These are phyloP conservation scores for Hypoxylon sp. DNA, from an alignment of 2,329 filamentous ascomycete genomes.

Conservation along the genomic window DNA sequence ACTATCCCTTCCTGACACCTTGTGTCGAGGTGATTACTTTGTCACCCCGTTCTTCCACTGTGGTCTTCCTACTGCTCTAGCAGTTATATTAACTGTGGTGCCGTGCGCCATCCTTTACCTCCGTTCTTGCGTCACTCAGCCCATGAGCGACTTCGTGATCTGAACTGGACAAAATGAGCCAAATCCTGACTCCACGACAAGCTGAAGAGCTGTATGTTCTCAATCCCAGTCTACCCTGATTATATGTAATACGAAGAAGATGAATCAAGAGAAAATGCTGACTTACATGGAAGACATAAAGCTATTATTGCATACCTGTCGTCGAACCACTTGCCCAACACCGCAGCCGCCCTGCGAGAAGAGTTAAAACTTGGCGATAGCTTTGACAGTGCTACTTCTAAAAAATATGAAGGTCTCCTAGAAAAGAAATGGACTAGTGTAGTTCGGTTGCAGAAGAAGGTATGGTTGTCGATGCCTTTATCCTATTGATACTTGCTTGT, in stretches of 20 bases:
- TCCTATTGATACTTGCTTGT: slow-evolving; percentile 11
- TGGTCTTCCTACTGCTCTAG: slow-evolving; percentile 4
- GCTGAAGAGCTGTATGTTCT: slow-evolving; percentile 54
- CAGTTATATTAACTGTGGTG: slow-evolving; percentile 19
- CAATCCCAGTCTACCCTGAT: background rate
- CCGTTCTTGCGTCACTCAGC: slow-evolving; percentile 6
- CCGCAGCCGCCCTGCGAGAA: slow-evolving; percentile 79
- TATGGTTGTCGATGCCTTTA: slow-evolving; percentile 54
- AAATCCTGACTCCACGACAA: slow-evolving; percentile 54
- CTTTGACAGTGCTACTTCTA: slow-evolving; percentile 85
- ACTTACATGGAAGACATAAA: slow-evolving; percentile 71
- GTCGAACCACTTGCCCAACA: slow-evolving; percentile 78
- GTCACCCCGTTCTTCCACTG: background rate
- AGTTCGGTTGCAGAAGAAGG: slow-evolving; percentile 95
- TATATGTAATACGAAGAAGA: too few species aligned
- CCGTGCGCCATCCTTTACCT: background rate
- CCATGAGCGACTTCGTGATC: slow-evolving; percentile 31
- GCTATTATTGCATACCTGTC: slow-evolving; percentile 91
- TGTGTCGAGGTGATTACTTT: slow-evolving; percentile 6
- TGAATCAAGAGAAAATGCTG: slow-evolving; percentile 8
- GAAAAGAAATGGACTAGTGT: slow-evolving; percentile 99
- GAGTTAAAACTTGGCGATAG: slow-evolving; percentile 79
- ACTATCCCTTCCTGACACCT: slow-evolving; percentile 9
- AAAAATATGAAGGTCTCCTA: slow-evolving; percentile 93
- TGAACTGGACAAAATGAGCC: slow-evolving; percentile 49